Evolutionary conservation across 352 stramenopile genomes (phyloP).

Genomic region (Globisporangium rhizosaccharum): DNA sequence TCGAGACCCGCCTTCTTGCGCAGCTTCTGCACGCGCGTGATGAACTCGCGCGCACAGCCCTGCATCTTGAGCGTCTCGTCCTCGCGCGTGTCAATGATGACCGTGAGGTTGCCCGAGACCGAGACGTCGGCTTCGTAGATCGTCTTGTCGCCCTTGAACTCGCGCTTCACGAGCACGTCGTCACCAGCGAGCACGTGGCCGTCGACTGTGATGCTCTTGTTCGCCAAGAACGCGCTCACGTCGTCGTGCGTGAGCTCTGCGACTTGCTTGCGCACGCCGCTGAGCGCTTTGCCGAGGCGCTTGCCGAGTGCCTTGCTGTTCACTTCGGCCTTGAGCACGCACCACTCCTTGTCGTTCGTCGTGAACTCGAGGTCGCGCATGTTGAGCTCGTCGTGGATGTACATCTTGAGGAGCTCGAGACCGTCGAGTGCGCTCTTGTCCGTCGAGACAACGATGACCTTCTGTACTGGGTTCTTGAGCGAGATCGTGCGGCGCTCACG

Average conservation of each 20-base stretch:
- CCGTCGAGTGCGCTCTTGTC: conserved; percentile 76
- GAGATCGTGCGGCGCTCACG: conserved; percentile 96
- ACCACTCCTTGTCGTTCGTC: conserved; percentile 88
- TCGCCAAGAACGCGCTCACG: conserved; percentile 62
- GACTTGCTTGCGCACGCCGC: conserved; percentile 85
- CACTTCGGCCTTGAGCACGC: conserved; percentile 92
- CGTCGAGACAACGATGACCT: conserved; percentile 93
- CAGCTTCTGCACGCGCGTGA: conserved; percentile 98
- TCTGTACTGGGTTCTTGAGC: conserved; percentile 96
- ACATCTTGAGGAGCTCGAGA: conserved; percentile 83
- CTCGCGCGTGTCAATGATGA: conserved; percentile 94
- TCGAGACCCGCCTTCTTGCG: conserved; percentile 95
- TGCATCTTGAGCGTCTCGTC: conserved; percentile 94
- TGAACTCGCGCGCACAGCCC: conserved; percentile 93
- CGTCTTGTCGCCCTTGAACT: conserved; percentile 91
- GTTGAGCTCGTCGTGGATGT: conserved; percentile 98
- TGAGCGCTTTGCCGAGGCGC: conserved; percentile 96
- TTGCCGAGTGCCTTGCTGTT: conserved; percentile 94
- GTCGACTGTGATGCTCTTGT: conserved; percentile 77
- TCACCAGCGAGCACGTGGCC: conserved; percentile 81
- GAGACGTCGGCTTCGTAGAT: conserved; percentile 91
- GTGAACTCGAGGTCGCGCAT: conserved; percentile 90
- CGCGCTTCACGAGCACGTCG: conserved; percentile 92
- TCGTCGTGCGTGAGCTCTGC: conserved; percentile 67
- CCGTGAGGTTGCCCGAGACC: conserved; percentile 88